Conservation (phyloP, 495 filamentous ascomycete genomes). For the Xylaria sp. region DNA sequence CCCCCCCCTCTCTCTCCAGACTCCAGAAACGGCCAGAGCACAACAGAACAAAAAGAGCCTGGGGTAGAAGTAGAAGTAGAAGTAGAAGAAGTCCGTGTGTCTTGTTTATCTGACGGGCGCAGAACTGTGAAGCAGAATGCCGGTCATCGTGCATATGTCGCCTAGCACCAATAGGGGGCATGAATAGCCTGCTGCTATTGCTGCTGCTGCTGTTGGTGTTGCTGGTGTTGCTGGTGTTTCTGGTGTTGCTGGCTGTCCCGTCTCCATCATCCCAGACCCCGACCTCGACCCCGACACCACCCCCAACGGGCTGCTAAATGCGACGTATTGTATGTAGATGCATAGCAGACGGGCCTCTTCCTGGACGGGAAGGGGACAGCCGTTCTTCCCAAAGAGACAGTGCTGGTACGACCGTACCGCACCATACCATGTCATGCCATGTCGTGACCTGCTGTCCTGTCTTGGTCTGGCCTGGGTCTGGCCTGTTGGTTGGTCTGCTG, state of each 20-base stretch:
- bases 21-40: constrained; percentile 24
- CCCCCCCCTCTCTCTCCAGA: too few relatives aligned
- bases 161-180: constrained; percentile 22
- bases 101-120: constrained; percentile 23
- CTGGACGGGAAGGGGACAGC: constrained; percentile 17
- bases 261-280: constrained; percentile 2
- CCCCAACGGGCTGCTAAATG: constrained; percentile 8
- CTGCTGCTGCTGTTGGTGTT: too few relatives aligned
- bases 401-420: constrained; percentile 8
- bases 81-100: constrained; percentile 20
- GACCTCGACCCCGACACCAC: not conserved
- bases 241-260: not conserved
- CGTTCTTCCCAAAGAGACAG: constrained; percentile 19
- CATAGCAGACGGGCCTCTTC: constrained; percentile 11
- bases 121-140: constrained; percentile 24
- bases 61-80: too few relatives aligned
- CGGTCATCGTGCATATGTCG: constrained; percentile 30
- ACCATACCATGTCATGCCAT: not conserved
- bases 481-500: constrained; percentile 4
- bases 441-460: constrained; percentile 4
- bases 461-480: not conserved
- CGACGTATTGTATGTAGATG: constrained; percentile 1
- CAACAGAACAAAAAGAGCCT: constrained; percentile 10
- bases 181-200: constrained; percentile 8
- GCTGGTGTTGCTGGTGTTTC: too few relatives aligned